Base-by-base conservation (phyloP, 2,329 filamentous ascomycete species). In the Exophiala oligosperma region DNA sequence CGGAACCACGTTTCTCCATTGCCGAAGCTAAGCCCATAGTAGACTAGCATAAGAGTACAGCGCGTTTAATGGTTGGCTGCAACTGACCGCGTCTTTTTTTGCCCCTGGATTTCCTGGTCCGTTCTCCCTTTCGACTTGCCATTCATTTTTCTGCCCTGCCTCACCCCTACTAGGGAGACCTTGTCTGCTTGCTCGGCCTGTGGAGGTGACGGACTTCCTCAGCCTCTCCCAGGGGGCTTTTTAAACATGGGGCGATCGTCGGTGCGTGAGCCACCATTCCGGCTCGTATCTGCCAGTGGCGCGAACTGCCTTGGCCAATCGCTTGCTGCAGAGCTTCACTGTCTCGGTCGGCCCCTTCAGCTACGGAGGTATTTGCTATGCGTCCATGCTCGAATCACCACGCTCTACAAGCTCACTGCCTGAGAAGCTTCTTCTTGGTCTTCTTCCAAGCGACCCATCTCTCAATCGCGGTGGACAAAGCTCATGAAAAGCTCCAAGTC, bases 61-160 rank as follows among this genome's bases (percentile, higher is more conserved):
- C 52, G 55, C 54, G 52, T 37, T 35, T 54, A 52, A 51, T 49
- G 38, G 54, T 62, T 62, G 60, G 60, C 35, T 52, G 49, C 54
- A 51, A 38, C 24, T 51, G 49, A 62, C 56, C 50, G 54, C 53
- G 51, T 35, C 21, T 46, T 38, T 21, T 52, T 29, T 26, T 24
- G 46, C 59, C 54, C 54, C 59, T 54, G 51, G 54, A 48, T 46
- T 44, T 29, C 21, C 41, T 53, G 43, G 17, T 41, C 32, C 40
- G 12, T 51, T 28, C 24, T 29, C 32, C 54, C 40, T 51, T 54
- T 29, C 26, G 24, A 28, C 29, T 46, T 53, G 11, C 40, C 40
- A 43, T 43, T 43, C 40, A 40, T 43, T n/a, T 5, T 43, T 17
- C 17, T 21, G 6, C 40, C 14, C 40, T 43, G 40, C 40, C 40